phyloP scores from a whole-genome alignment of 2,329 filamentous ascomycete genomes.

The Fusarium tuaranense region DNA sequence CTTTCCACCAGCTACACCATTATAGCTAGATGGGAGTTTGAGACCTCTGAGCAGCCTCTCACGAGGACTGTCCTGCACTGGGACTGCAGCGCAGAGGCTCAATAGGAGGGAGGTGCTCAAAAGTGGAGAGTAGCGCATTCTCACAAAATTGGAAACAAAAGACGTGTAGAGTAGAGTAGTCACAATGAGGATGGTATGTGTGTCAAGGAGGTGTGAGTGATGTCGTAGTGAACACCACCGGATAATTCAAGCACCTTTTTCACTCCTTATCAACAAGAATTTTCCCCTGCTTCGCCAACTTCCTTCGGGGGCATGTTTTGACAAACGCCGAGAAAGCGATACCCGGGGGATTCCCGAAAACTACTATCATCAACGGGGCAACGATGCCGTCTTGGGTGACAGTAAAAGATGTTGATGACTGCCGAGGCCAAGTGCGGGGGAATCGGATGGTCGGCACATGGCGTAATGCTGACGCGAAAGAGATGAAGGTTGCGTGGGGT shows the following conservation, averaged over 20 bases:
- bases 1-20: constrained; percentile 47
- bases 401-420: constrained; percentile 12
- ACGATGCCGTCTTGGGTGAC: constrained; percentile 22
- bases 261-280: background rate
- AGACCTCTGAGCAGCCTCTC: constrained; percentile 65
- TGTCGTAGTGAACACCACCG: background rate
- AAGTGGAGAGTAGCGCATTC: constrained; percentile 30
- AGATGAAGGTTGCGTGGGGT: background rate
- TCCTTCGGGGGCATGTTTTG: background rate
- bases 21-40: constrained; percentile 58
- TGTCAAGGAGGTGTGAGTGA: background rate
- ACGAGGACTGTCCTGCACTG: constrained; percentile 62
- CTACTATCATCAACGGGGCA: constrained; percentile 9
- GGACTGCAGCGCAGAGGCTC: constrained; percentile 32
- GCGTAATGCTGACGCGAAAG: constrained; percentile 1
- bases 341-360: constrained; percentile 32
- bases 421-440: constrained; percentile 26
- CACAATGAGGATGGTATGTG: background rate
- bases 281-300: background rate
- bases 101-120: constrained; percentile 28
- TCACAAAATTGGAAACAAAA: background rate
- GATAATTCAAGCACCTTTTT: background rate
- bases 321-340: constrained; percentile 33
- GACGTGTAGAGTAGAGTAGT: background rate
- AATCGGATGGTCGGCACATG: constrained; percentile 33